Base-by-base conservation (phyloP, 176 grass and related monocot species). In the Oryza longistaminata region DNA sequence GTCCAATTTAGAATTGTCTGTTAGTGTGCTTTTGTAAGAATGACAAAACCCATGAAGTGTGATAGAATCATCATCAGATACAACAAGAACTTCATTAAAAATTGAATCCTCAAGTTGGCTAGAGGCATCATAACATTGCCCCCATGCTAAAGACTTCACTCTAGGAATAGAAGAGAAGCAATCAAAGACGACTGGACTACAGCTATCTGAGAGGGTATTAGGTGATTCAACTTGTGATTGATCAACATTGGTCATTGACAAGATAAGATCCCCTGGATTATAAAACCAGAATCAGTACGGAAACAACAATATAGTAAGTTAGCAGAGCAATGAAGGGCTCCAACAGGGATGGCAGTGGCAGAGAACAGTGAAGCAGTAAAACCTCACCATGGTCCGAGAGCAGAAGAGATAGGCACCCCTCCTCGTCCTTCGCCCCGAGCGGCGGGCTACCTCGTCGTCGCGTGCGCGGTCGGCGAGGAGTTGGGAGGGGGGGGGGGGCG, bases 61-160 rank as follows among this genome's bases (percentile, higher is more conserved):
- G 73, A 98, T 95, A 73, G 85, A 89, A 84, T 68, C 70, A 60
- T 87, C 77, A 66, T 83, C 74, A 75, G 83, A 94, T 85, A 95
- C 75, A 68, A 98, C 52, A 71, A 98, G 96, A 91, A 98, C 75
- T 64, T 98, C 91, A 62, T 75, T 91, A 90, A 94, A 98, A 88
- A 33, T 62, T 49, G 75, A 87, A 73, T 83, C 90, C 64, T 87
- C 91, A 72, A 85, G 70, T 83, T 88, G 68, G 81, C 53, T 74
- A 76, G 85, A 95, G 49, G 78, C 82, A 88, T 94, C 84, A 61
- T 29, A 74, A 79, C 86, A 94, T 66, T 79, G 78, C 33, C 91
- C 96, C 96, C 96, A 98, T 82, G 93, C 87, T 78, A 95, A 82
- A 86, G 96, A 98, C 70, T 93, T 87, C 44, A 95, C n/a, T 83